Evolutionary conservation across 495 filamentous ascomycete genomes (phyloP).

Genomic region (Daldinia decipiens): DNA sequence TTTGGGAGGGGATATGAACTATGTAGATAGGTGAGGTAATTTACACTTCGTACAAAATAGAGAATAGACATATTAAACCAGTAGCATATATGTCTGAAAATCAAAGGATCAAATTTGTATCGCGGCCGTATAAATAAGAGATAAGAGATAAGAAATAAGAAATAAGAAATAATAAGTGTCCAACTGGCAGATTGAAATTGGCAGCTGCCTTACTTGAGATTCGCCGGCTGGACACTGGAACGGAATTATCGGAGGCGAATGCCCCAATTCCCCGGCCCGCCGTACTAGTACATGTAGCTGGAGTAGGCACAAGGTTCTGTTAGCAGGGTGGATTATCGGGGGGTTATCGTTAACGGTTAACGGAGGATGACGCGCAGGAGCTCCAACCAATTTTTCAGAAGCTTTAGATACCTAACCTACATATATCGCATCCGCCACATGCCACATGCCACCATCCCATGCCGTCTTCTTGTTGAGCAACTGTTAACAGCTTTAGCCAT

Average conservation of each 20-base stretch:
- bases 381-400: constrained; percentile 41
- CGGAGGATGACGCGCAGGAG: constrained; percentile 40
- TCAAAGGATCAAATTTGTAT: too few relatives aligned
- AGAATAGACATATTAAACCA: too few relatives aligned
- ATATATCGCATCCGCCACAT: constrained; percentile 14
- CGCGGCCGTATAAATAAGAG: neutral
- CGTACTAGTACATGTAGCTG: neutral
- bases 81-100: too few relatives aligned
- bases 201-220: neutral
- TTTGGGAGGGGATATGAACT: too few relatives aligned
- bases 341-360: constrained; percentile 35
- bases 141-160: neutral
- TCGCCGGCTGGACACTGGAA: neutral
- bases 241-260: neutral
- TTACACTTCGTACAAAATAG: too few relatives aligned
- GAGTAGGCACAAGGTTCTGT: too few relatives aligned
- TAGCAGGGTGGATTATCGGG: neutral
- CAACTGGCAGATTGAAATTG: neutral
- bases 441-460: neutral
- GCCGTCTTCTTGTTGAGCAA: constrained; percentile 14
- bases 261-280: neutral
- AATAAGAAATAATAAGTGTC: neutral
- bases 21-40: too few relatives aligned
- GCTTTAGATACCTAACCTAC: too few relatives aligned
- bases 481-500: constrained; percentile 42